Base-by-base conservation (phyloP, 805 yeast species). In the Pichia insulana region DNA sequence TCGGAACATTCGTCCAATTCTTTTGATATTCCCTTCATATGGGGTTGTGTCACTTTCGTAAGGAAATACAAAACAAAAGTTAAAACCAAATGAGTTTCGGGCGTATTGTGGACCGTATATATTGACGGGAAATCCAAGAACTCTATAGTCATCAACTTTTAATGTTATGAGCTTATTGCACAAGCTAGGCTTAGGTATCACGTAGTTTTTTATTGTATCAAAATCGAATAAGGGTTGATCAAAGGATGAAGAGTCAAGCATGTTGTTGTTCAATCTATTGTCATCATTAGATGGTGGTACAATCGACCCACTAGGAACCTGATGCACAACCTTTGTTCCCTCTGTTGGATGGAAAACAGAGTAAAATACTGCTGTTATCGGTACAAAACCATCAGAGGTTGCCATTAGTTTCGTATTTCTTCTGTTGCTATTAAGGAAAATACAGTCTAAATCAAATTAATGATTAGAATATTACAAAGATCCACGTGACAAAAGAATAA, bases 281-380 rank as follows among this genome's bases (percentile, higher is more conserved):
- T 61, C 64, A 15, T 48, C 37, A 51, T 43, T 58, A 39, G 40
- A 54, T 30, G 58, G 62, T 6, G 69, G 69, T 7, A 68, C 69
- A 20, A 80, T 74, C 4, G 83, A 69, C 6, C 87, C 85, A 32
- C 79, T 76, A 2, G 98, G 98, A 0, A 87, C 94, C 58, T 92
- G 96, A 54, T 83, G 84, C 5, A 84, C 73, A 6, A 90, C 89
- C 62, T 88, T 87, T 0, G 97, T 82, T 1, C 98, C 98, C 55
- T 88, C 95, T 0, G 92, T 84, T 0, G 97, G 97, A 54, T 92
- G 97, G 62, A 92, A 92, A 0, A 85, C 86, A 0, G 96, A 79
- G 60, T 86, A 92, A 59, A 92, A 89, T 36, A 88, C 69, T 2
- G 96, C 92, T 44, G 76, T 70, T 15, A 92, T 87, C n/a, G 95